phyloP scores from a whole-genome alignment of 2,329 filamentous ascomycete genomes.

The Scopulariopsis brevicaulis region DNA sequence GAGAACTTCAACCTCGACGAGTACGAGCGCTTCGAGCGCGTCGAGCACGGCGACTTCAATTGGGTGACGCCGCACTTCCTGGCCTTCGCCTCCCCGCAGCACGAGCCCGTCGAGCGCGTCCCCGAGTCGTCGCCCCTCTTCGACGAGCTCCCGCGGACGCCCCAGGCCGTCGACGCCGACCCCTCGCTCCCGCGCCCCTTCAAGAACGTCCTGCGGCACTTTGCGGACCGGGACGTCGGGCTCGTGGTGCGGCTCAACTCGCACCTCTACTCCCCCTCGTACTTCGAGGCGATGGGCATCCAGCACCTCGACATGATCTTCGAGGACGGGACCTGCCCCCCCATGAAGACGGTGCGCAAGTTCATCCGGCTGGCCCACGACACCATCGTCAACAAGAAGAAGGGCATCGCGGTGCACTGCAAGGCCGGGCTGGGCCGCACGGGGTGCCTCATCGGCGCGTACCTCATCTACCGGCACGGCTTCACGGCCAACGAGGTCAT shows the following conservation, averaged over 20 bases:
- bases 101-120: slow-evolving; percentile 63
- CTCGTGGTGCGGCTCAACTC: slow-evolving; percentile 94
- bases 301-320: slow-evolving; percentile 99
- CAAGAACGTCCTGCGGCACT: slow-evolving; percentile 91
- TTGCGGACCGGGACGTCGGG: slow-evolving; percentile 77
- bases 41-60: slow-evolving; percentile 99
- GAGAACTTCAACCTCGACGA: slow-evolving; percentile 94
- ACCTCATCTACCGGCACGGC: slow-evolving; percentile 92
- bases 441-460: slow-evolving; percentile 92
- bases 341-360: slow-evolving; percentile 77
- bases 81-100: slow-evolving; percentile 91
- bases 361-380: slow-evolving; percentile 94
- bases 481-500: slow-evolving; percentile 98
- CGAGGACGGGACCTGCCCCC: slow-evolving; percentile 92
- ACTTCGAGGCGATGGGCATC: slow-evolving; percentile 91
- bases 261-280: slow-evolving; percentile 90
- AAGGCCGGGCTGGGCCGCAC: slow-evolving; percentile 94
- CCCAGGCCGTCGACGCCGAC: slow-evolving; percentile 60
- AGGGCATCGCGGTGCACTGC: slow-evolving; percentile 94
- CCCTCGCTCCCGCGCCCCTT: slow-evolving; percentile 72
- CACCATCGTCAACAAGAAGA: slow-evolving; percentile 82
- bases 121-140: slow-evolving; percentile 63
- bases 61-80: slow-evolving; percentile 95
- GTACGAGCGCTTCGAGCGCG: slow-evolving; percentile 91
- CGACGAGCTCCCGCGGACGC: slow-evolving; percentile 60